These are phyloP conservation scores for Dicorynia guianensis DNA, from an alignment of 306 rosid species.

Conservation along the genomic window DNA sequence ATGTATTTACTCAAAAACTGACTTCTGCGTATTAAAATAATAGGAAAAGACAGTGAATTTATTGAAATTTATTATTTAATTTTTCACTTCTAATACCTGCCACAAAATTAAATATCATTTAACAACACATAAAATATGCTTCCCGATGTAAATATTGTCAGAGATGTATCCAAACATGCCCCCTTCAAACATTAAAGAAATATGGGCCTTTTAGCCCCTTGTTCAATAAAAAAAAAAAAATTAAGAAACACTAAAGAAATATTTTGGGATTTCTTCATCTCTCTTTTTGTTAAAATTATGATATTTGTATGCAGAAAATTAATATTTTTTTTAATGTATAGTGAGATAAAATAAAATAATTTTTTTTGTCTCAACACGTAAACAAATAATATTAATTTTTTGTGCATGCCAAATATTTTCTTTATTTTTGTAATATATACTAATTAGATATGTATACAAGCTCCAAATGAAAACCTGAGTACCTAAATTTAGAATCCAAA, in stretches of 20 bases:
- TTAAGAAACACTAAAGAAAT: conserved; percentile 38
- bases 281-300: neutral
- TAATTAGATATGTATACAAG: conserved; percentile 1
- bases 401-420: no score
- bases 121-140: conserved; percentile 27
- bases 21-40: neutral
- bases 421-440: neutral
- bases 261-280: conserved; percentile 36
- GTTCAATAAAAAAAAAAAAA: no score
- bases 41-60: conserved; percentile 31
- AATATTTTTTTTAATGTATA: no score
- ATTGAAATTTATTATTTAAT: conserved; percentile 25
- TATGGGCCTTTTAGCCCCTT: no score
- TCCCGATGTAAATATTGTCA: conserved; percentile 13
- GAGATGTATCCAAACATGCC: conserved; percentile 36
- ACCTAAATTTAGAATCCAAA: conserved; percentile 44
- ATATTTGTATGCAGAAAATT: no score
- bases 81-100: conserved; percentile 35
- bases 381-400: no score
- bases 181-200: conserved; percentile 38
- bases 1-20: neutral
- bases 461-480: conserved; percentile 39
- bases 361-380: no score
- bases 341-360: no score
- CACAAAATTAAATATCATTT: conserved; percentile 38